A percentile compares a stretch with the other conserved stretches of the same genome.
Evolutionary conservation across 371 early-diverging fungal genomes (phyloP).

Genomic region (Blakeslea trispora): DNA sequence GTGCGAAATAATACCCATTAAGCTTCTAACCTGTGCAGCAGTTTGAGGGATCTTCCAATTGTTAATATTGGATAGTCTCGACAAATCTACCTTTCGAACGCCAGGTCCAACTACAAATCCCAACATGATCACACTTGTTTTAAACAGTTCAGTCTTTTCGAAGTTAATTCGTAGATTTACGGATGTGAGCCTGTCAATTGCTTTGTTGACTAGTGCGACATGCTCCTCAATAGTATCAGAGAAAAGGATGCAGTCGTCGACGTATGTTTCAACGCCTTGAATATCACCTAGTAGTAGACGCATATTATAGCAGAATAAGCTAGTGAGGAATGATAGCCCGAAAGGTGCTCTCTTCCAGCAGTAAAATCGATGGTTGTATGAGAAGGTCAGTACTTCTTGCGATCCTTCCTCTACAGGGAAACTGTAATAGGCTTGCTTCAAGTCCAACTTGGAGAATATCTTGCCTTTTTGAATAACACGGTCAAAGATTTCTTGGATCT

Average conservation of each 20-base stretch:
- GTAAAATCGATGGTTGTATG: no score
- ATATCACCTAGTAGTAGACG: neutral
- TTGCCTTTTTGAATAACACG: neutral
- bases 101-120: conserved; percentile 3
- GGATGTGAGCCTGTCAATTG: neutral
- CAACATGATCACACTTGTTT: neutral
- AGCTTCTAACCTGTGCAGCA: neutral
- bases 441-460: neutral
- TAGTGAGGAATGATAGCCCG: conserved; percentile 2
- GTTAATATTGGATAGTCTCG: neutral
- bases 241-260: neutral
- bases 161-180: neutral
- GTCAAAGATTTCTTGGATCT: conserved; percentile 10
- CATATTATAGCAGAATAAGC: conserved; percentile 1
- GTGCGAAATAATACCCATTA: conserved; percentile 3
- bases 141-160: neutral
- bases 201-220: neutral
- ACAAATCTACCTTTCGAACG: no score
- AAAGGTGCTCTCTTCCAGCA: neutral
- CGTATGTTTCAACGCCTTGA: neutral
- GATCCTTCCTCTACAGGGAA: neutral
- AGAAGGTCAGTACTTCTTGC: neutral
- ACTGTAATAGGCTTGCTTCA: conserved; percentile 2
- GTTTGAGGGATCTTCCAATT: conserved; percentile 1
- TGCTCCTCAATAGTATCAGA: no score